Percentiles rank a stretch among this genome's conserved stretches.
These are phyloP conservation scores for Chernovozyma sophiae-reginae DNA, from an alignment of 1,139 yeast species.

Conservation along the genomic window DNA sequence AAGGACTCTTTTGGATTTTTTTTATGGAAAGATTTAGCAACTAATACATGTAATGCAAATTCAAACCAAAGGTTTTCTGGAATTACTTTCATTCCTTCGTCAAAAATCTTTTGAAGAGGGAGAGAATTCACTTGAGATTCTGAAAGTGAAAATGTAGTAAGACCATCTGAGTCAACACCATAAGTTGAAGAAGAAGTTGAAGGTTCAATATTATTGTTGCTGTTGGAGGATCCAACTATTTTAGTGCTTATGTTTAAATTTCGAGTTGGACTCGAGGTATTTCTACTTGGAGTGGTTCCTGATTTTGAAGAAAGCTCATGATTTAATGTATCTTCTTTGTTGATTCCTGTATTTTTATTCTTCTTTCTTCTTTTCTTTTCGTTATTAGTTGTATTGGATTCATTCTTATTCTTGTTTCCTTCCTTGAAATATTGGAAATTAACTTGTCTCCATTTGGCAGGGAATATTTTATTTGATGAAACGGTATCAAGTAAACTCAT, in stretches of 20 bases:
- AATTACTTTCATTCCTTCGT: constrained; percentile 52
- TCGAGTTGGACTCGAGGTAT: not conserved
- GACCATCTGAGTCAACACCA: constrained; percentile 19
- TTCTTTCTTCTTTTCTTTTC: constrained; percentile 1
- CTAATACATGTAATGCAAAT: constrained; percentile 57
- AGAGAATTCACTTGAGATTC: constrained; percentile 48
- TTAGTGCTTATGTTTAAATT: no score
- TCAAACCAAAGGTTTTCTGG: constrained; percentile 65
- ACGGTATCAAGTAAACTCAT: constrained; percentile 53
- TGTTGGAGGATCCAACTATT: no score
- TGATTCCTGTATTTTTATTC: no score
- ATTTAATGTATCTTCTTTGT: no score
- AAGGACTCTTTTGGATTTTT: constrained; percentile 50
- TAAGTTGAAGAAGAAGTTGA: not conserved
- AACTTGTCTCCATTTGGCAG: constrained; percentile 54
- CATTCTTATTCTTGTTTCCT: constrained; percentile 9
- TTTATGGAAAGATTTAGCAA: constrained; percentile 70
- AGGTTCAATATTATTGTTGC: not conserved
- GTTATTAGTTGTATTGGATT: constrained; percentile 10
- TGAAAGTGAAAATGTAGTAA: constrained; percentile 40
- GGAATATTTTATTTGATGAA: constrained; percentile 43
- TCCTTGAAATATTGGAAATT: constrained; percentile 52
- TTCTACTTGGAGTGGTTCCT: not conserved
- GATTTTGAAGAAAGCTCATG: not conserved
- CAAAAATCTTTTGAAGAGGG: constrained; percentile 61